Percentiles rank a stretch among this genome's conserved stretches.
Conservation (phyloP, 2,329 filamentous ascomycete species). For the Diaporthe citrichinensis region DNA sequence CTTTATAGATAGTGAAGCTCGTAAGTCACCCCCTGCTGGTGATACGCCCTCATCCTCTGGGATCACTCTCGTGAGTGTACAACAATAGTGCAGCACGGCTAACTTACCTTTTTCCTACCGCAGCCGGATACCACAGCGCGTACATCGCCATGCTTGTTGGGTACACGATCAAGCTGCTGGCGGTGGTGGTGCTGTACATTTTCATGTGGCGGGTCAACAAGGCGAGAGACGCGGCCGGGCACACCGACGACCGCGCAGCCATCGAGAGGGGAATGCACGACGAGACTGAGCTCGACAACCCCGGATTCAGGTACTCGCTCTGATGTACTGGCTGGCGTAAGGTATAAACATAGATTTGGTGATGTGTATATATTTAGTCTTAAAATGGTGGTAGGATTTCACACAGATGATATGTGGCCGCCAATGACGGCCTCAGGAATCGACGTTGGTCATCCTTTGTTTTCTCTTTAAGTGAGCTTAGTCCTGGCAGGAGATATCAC, state of each 20-base stretch:
- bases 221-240: conserved; percentile 48
- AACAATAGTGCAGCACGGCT: background rate
- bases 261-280: conserved; percentile 51
- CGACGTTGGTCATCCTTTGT: background rate
- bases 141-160: conserved; percentile 52
- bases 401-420: background rate
- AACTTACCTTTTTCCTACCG: background rate
- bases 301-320: conserved; percentile 48
- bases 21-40: conserved; percentile 51
- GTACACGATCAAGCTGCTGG: conserved; percentile 48
- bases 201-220: conserved; percentile 50
- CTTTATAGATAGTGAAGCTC: conserved; percentile 55
- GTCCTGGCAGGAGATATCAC: background rate
- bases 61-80: background rate
- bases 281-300: conserved; percentile 50
- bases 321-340: conserved; percentile 1
- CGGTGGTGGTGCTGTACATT: conserved; percentile 47
- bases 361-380: conserved; percentile 2
- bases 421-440: background rate
- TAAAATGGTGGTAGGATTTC: background rate
- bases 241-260: conserved; percentile 47
- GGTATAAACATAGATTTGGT: background rate
- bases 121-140: conserved; percentile 50
- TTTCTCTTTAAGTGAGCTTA: background rate
- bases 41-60: too few species aligned